These are phyloP conservation scores for Colletotrichum tamarilloi DNA, from an alignment of 2,329 filamentous ascomycete genomes.

Conservation along the genomic window DNA sequence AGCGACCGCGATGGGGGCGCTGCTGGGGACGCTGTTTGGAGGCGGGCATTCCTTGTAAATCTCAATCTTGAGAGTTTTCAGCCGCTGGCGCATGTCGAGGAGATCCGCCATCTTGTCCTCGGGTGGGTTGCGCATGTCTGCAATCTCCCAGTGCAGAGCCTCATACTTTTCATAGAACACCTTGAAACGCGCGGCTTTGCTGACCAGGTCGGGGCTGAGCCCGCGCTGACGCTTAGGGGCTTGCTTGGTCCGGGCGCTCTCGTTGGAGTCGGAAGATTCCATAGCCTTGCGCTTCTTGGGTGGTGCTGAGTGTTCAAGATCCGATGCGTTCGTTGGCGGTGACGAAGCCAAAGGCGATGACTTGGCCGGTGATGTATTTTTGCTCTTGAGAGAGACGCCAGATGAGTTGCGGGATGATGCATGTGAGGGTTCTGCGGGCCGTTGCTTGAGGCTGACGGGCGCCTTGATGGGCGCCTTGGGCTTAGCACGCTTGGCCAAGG, in stretches of 20 bases:
- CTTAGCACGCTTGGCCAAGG: constrained; percentile 69
- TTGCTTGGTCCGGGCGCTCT: constrained; percentile 35
- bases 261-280: constrained; percentile 33
- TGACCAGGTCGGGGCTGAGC: constrained; percentile 60
- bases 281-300: constrained; percentile 58
- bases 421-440: constrained; percentile 60
- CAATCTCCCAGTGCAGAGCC: constrained; percentile 66
- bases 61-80: constrained; percentile 68
- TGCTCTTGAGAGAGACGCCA: constrained; percentile 51
- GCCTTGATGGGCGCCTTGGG: constrained; percentile 54
- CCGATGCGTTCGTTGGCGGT: constrained; percentile 73
- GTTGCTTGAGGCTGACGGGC: constrained; percentile 50
- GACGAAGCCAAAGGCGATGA: constrained; percentile 75
- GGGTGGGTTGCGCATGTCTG: constrained; percentile 60
- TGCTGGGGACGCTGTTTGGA: too few species aligned
- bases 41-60: constrained; percentile 62
- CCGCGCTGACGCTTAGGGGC: constrained; percentile 50
- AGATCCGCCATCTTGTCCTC: constrained; percentile 62
- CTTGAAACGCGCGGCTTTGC: constrained; percentile 67
- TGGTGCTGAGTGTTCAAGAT: constrained; percentile 60
- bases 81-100: constrained; percentile 63
- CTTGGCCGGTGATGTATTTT: constrained; percentile 67
- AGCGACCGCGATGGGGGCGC: constrained; percentile 36
- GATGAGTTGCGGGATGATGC: constrained; percentile 57
- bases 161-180: constrained; percentile 67